phyloP scores from a whole-genome alignment of 192 early-diverging fungal species.

The Entomortierella parvispora region DNA sequence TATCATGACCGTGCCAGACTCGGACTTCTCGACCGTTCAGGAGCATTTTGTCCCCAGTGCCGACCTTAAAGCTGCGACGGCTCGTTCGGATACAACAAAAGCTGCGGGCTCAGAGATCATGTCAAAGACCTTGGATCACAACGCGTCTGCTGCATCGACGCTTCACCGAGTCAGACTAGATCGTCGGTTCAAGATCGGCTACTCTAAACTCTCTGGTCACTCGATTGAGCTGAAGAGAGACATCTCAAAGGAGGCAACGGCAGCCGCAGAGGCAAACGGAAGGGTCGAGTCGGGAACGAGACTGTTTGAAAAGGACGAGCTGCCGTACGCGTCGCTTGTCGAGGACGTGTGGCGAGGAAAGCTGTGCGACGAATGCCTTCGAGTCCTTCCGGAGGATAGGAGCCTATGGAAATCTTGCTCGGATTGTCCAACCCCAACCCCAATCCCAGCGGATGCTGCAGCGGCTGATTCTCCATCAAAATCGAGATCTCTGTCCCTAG shows the following conservation, averaged over 20 bases:
- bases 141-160: background rate
- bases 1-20: conserved; percentile 6
- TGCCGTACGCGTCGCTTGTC: conserved; percentile 36
- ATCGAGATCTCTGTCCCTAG: too few species aligned
- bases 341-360: conserved; percentile 29
- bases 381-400: background rate
- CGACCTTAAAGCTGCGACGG: background rate
- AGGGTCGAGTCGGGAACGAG: conserved; percentile 31
- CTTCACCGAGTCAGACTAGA: conserved; percentile 2
- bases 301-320: conserved; percentile 26
- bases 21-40: conserved; percentile 9
- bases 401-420: too few species aligned
- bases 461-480: too few species aligned
- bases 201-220: conserved; percentile 29
- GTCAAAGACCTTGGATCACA: too few species aligned
- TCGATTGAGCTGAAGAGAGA: conserved; percentile 17
- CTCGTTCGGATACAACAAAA: too few species aligned
- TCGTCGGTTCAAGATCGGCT: conserved; percentile 24
- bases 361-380: conserved; percentile 39
- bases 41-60: conserved; percentile 8
- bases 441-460: too few species aligned
- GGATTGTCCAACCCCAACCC: too few species aligned
- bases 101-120: background rate
- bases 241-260: background rate
- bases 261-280: background rate